phyloP scores from a whole-genome alignment of 1,284 basidiomycete species.

The Tetrapyrgos nigripes region DNA sequence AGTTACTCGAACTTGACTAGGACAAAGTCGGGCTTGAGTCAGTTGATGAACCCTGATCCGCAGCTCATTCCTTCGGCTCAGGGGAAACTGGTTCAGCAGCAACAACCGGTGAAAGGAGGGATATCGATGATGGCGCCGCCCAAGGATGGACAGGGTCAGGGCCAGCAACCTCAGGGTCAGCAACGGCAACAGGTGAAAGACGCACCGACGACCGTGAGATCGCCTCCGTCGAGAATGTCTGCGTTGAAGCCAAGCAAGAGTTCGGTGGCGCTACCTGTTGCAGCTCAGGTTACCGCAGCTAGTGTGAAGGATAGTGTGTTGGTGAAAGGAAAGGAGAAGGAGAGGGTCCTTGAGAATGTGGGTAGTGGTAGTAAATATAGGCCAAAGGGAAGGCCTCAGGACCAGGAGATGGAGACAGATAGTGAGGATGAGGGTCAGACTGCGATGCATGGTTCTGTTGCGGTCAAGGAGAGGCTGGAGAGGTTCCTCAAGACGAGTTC shows the following conservation, averaged over 20 bases:
- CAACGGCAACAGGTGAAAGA: neutral
- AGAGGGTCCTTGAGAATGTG: conserved; percentile 37
- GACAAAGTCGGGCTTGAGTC: conserved; percentile 63
- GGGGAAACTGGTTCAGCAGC: neutral
- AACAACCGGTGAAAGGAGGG: neutral
- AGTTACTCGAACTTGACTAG: conserved; percentile 64
- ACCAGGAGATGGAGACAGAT: conserved; percentile 72
- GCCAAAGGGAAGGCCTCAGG: conserved; percentile 69
- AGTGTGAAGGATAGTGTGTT: conserved; percentile 22
- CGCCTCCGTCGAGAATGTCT: conserved; percentile 1
- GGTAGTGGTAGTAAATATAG: conserved; percentile 44
- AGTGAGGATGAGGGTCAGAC: conserved; percentile 64
- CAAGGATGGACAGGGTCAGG: neutral
- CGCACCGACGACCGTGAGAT: neutral
- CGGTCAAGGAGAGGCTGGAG: conserved; percentile 65
- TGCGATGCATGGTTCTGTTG: conserved; percentile 61
- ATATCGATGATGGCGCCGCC: neutral
- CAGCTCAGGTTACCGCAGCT: conserved; percentile 51
- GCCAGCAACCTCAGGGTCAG: neutral
- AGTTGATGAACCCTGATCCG: conserved; percentile 75
- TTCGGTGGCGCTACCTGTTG: conserved; percentile 66
- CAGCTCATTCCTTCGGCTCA: conserved; percentile 54
- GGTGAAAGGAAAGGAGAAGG: conserved; percentile 12
- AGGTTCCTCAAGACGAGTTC: conserved; percentile 8
- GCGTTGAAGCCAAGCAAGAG: conserved; percentile 65